These are phyloP conservation scores for Cerioporus squamosus DNA, from an alignment of 1,284 basidiomycete species.

Conservation along the genomic window DNA sequence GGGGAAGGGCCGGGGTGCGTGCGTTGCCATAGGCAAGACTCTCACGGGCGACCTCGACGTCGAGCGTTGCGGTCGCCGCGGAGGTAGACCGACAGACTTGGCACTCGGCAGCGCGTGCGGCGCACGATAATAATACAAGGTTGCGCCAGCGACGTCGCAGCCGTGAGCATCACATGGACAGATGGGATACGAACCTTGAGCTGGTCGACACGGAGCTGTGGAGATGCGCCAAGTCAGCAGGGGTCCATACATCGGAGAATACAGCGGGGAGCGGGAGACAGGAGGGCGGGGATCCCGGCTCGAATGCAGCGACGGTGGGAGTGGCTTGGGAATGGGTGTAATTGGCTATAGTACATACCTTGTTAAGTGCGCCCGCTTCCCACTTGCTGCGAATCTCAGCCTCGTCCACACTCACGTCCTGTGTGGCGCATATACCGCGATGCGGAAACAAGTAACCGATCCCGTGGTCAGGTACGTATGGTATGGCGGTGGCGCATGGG, in stretches of 20 bases:
- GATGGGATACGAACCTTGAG: conserved; percentile 57
- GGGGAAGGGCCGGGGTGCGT: neutral
- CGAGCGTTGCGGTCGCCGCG: conserved; percentile 1
- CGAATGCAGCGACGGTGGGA: conserved; percentile 4
- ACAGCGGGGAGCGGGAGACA: conserved; percentile 1
- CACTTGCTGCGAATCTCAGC: conserved; percentile 71
- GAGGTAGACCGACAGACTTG: conserved; percentile 13
- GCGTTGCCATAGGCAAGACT: conserved; percentile 16
- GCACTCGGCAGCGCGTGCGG: conserved; percentile 1
- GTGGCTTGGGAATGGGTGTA: conserved; percentile 2
- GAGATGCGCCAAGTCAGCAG: conserved; percentile 19
- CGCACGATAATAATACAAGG: neutral
- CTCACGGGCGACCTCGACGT: conserved; percentile 10
- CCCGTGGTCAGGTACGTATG: conserved; percentile 17
- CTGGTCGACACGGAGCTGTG: conserved; percentile 77
- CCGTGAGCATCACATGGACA: conserved; percentile 16
- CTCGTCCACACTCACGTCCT: conserved; percentile 67
- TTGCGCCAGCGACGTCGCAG: neutral
- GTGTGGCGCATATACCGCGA: conserved; percentile 12
- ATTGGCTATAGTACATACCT: conserved; percentile 48
- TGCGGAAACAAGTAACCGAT: conserved; percentile 4
- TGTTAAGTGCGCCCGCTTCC: conserved; percentile 59
- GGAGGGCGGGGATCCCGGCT: conserved; percentile 15
- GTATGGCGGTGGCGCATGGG: conserved; percentile 12
- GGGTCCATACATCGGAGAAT: conserved; percentile 14